Evolutionary conservation across 805 yeast genomes (phyloP), one percentile per base, ranked within the genome.

Genomic region (Trichomonascus vanleenenianus): DNA sequence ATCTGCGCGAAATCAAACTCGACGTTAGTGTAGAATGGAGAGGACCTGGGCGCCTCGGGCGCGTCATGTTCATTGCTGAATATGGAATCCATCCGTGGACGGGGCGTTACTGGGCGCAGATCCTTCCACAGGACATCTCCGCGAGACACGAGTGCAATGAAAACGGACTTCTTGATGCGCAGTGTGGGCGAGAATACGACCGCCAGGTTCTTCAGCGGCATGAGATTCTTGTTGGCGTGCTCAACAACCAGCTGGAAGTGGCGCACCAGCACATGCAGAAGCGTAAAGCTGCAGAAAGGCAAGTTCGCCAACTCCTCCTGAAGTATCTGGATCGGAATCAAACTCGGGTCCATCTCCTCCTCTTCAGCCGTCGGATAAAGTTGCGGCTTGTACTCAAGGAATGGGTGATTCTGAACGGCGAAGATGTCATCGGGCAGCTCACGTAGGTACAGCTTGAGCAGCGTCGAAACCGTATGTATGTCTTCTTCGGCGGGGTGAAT

Each of bases 131-230:
- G 34, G 14, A 9, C 45, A 18, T 44, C 54, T 11, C 49, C 44
- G 16, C 44, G 33, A 14, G 44, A 47, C 25, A 62, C 51, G 36
- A 62, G 46, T 2, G 46, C 56, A 53, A 51, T 14, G 43, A 56
- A 47, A 43, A 61, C 41, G 37, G 48, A 36, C 34, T 47, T 42
- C 43, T 47, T 40, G 31, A 62, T 52, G 12, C 59, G 47, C 46
- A 62, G 45, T 5, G 66, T 58, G 2, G 66, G 66, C 27, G 61
- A 56, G 10, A 62, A 49, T 10, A 61, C 54, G 30, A 60, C 47
- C 11, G 62, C 55, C 42, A 62, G 44, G 43, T 59, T 62, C 12
- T 53, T 47, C 9, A 55, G 43, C 12, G 64, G 39, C 66, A 62
- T 62, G 11, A 55, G 46, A 48, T 62, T 62, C 14, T 15, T 33